Base-by-base conservation (phyloP, 495 filamentous ascomycete species). In the Xylaria bambusicola region DNA sequence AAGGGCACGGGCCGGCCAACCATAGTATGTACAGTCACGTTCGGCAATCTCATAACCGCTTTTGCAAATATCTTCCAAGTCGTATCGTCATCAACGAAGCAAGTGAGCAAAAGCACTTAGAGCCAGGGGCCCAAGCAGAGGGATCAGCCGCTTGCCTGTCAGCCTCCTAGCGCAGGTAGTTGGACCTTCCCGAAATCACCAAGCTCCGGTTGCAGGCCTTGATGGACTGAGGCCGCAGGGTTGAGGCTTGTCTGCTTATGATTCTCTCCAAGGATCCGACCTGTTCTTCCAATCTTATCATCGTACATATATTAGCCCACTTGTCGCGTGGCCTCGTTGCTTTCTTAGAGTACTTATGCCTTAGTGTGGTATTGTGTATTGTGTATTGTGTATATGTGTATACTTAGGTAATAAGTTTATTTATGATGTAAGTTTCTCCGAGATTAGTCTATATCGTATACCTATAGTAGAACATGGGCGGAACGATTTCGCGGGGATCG, bases 241-340 rank as follows among this genome's bases (percentile, higher is more conserved):
- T 58, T 50, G 24, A 7, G 31, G 23, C 40, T 31, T 18, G 23
- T 45, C 10, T 33, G 40, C 38, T 35, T 45, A 45, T 45, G 36
- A 20, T 55, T 33, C 33, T 33, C 18, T 33, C 50, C 50, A 40
- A 53, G 36, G 36, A 38, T 20, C 38, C 5, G 38, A 38, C 52
- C 33, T 56, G 53, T 48, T 40, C 56, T 50, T 35, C 47, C 56
- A 59, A 46, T 59, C 46, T 59, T 52, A 59, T 46, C 49, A 47
- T 17, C n/a, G 26, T 45, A 35, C 48, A 59, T 40, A 45, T 44
- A 45, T 56, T 52, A 51, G 48, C 47, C 47, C 56, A 59, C 9
- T 33, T 47, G 17, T 47, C 35, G 45, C 56, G 46, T 58, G 56
- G 46, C 45, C 51, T 41, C 15, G 47, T 52, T 6, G 12, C 45